Percentiles rank a stretch among this genome's conserved stretches.
Evolutionary conservation across 768 basidiomycete species (phyloP).

Genomic region (Chalciporus chontae): DNA sequence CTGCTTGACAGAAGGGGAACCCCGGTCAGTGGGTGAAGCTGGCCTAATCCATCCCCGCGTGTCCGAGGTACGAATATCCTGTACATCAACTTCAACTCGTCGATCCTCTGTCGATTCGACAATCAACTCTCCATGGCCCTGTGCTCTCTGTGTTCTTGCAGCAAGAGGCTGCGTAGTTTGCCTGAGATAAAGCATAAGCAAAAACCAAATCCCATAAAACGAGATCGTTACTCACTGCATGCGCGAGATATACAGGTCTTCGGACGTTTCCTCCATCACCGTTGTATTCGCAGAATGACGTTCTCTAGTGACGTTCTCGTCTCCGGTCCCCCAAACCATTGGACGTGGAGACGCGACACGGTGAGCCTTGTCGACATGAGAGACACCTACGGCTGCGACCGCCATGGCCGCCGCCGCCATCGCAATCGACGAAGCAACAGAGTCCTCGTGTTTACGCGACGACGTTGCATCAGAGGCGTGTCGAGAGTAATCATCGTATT

Average conservation of each 20-base stretch:
- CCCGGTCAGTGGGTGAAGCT: not conserved
- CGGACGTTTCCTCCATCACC: not conserved
- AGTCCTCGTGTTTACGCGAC: not conserved
- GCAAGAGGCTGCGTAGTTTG: too few species aligned
- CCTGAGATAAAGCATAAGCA: too few species aligned
- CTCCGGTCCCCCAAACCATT: not conserved
- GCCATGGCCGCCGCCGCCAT: not conserved
- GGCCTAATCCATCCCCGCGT: too few species aligned
- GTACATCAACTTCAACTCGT: not conserved
- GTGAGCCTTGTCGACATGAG: not conserved
- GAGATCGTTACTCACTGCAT: slow-evolving; percentile 5
- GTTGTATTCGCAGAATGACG: not conserved
- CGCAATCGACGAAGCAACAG: not conserved
- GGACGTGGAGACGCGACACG: not conserved
- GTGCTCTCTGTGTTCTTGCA: not conserved
- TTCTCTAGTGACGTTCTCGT: too few species aligned
- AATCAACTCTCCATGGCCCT: not conserved
- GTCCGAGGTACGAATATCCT: not conserved
- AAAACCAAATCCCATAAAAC: not conserved
- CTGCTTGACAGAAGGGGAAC: not conserved
- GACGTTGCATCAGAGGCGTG: not conserved
- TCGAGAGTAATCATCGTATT: not conserved
- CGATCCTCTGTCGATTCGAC: too few species aligned
- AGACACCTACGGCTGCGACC: not conserved
- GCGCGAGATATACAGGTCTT: not conserved